Conservation (phyloP, 2,329 filamentous ascomycete genomes). For the Talaromyces sp. region DNA sequence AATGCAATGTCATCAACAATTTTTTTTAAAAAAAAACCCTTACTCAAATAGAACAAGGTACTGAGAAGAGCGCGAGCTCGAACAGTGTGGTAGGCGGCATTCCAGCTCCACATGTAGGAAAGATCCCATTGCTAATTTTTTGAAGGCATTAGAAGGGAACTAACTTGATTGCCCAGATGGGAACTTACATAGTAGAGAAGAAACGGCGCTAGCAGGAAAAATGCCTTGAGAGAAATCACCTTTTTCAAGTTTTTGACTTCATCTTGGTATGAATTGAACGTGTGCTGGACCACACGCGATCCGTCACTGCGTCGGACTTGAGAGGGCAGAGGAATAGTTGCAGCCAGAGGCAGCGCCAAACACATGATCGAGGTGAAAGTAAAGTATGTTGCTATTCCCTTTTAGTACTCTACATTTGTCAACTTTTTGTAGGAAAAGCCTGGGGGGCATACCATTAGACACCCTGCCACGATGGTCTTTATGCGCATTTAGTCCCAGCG, state of each 20-base stretch:
- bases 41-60: constrained; percentile 1
- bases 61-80: constrained; percentile 1
- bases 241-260: background rate
- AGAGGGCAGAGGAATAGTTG: background rate
- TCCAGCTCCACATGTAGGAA: constrained; percentile 3
- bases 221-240: background rate
- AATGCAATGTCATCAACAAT: background rate
- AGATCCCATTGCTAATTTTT: constrained; percentile 5
- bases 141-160: background rate
- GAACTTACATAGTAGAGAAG: background rate
- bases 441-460: background rate
- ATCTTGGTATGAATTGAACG: background rate
- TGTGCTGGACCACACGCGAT: background rate
- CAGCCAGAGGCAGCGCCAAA: background rate
- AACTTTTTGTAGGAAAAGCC: too few species aligned
- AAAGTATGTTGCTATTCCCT: background rate
- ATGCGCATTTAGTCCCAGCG: background rate
- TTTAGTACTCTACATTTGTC: too few species aligned
- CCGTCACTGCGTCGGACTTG: background rate
- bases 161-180: background rate
- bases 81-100: constrained; percentile 2
- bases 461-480: background rate
- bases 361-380: constrained; percentile 3
- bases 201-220: background rate
- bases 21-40: background rate